Base-by-base conservation (phyloP, 148 eudicot genomes). In the Camellia lanceoleosa region DNA sequence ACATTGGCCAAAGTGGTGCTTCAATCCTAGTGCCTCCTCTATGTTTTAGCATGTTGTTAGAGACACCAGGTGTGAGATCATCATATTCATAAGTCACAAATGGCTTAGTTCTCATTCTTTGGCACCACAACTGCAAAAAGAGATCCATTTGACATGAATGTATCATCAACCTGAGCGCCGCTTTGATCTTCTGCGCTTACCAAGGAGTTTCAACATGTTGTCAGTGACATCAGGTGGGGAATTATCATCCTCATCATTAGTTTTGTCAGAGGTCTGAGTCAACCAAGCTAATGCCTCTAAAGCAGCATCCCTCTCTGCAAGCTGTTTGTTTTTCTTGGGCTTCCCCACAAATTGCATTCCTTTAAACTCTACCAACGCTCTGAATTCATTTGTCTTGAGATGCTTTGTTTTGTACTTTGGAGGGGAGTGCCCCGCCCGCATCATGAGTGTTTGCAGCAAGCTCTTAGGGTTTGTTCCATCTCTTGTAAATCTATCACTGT, bases 311-410 rank as follows among this genome's bases (percentile, higher is more conserved):
- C 88, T 90, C 82, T 97, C 99, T 3, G 99, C 95, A 76, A 94
- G 91, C 71, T 86, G 89, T 81, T 97, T 97, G 82, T 87, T 94
- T 82, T 83, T 89, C 89, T 89, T 93, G 20, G 99, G 98, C 87
- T 97, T 97, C 14, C 99, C 99, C 14, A 97, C 94, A 84, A 97
- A 97, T 73, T 97, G 99, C 98, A 94, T 94, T n/a, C 97, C 98
- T 78, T 94, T 97, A 83, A 97, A 92, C 88, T 94, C 99, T 11
- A 89, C 98, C 60, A 97, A 79, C 5, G 99, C 93, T 86, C 99
- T 88, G 82, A 94, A 97, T 77, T 94, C 99, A 59, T 94, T 97
- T 20, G 95, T 94, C 84, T 94, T 97, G 16, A 97, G 89, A 83
- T 94, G 99, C 82, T 97, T 97, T 6, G 90, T 84, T 86, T 94